Evolutionary conservation across 768 basidiomycete species (phyloP).

Genomic region (Pholiota microspora): DNA sequence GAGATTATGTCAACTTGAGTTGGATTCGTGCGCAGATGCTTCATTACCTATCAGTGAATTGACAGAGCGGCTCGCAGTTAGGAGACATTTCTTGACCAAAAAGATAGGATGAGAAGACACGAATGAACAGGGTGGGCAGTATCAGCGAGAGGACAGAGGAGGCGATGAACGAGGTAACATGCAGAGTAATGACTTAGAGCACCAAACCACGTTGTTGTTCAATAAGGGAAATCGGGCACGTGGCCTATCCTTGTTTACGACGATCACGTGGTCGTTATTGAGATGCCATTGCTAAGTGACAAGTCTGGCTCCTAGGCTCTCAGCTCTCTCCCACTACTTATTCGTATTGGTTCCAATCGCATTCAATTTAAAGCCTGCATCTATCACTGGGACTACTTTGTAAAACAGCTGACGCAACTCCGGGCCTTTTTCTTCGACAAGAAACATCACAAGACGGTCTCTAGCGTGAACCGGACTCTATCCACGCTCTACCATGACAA

Average conservation of each 20-base stretch:
- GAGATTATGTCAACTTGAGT: slow-evolving; percentile 11
- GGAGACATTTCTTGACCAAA: slow-evolving; percentile 33
- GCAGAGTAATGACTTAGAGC: neutral
- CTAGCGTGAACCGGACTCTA: neutral
- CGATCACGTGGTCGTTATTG: slow-evolving; percentile 1
- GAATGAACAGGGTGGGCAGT: slow-evolving; percentile 7
- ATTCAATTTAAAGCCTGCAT: neutral
- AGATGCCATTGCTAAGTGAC: too few species aligned
- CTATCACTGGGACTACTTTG: neutral
- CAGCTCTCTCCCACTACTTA: too few species aligned
- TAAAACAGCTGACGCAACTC: neutral
- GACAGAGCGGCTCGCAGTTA: slow-evolving; percentile 75
- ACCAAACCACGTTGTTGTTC: slow-evolving; percentile 6
- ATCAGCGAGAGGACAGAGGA: neutral
- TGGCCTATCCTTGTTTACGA: neutral
- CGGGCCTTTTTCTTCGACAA: neutral
- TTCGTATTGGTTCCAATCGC: too few species aligned
- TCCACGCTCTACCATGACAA: neutral
- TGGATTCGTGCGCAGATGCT: slow-evolving; percentile 10
- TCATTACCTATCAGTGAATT: slow-evolving; percentile 70
- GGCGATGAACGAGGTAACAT: neutral
- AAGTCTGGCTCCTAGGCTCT: too few species aligned
- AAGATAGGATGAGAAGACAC: slow-evolving; percentile 17
- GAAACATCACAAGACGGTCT: neutral
- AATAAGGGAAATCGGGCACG: slow-evolving; percentile 8